Percentiles rank a stretch among this genome's conserved stretches.
Evolutionary conservation across 768 basidiomycete genomes (phyloP).

Genomic region (Lentinus brumalis): DNA sequence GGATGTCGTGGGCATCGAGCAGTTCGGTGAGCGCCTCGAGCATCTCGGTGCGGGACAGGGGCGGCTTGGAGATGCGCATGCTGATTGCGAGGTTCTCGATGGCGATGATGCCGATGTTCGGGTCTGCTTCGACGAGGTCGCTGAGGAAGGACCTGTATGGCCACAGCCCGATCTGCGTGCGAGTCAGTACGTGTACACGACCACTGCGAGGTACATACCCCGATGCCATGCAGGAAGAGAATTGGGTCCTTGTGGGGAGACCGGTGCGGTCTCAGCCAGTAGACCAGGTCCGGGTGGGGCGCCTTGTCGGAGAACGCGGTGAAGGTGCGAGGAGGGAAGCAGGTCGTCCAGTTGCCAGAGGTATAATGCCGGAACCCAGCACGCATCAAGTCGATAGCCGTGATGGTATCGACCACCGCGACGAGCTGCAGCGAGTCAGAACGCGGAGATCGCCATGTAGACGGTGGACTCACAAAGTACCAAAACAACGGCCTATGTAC

Average conservation of each 20-base stretch:
- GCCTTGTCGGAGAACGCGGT: conserved; percentile 47
- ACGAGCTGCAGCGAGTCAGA: conserved; percentile 47
- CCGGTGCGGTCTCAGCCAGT: conserved; percentile 54
- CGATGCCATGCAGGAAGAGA: conserved; percentile 72
- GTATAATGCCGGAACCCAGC: conserved; percentile 60
- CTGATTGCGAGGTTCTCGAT: conserved; percentile 62
- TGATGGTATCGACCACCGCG: conserved; percentile 47
- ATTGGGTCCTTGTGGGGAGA: conserved; percentile 51
- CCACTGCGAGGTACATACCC: conserved; percentile 39
- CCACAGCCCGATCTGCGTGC: conserved; percentile 59
- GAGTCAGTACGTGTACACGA: conserved; percentile 1
- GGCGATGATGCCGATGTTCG: conserved; percentile 58
- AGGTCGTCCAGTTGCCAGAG: conserved; percentile 34
- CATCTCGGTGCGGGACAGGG: conserved; percentile 44
- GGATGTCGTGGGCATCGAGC: conserved; percentile 44
- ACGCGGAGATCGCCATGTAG: not conserved
- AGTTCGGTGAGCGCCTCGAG: conserved; percentile 46
- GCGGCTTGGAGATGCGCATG: conserved; percentile 58
- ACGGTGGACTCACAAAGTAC: conserved; percentile 52
- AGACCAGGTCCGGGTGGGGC: conserved; percentile 36
- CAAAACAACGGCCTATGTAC: conserved; percentile 63
- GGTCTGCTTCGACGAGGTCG: conserved; percentile 44
- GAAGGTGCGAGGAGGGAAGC: conserved; percentile 57
- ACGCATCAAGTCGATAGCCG: conserved; percentile 39
- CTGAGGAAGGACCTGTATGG: conserved; percentile 56